These are phyloP conservation scores for Hamamelis virginiana DNA, from an alignment of 164 flowering plant species.

Conservation along the genomic window DNA sequence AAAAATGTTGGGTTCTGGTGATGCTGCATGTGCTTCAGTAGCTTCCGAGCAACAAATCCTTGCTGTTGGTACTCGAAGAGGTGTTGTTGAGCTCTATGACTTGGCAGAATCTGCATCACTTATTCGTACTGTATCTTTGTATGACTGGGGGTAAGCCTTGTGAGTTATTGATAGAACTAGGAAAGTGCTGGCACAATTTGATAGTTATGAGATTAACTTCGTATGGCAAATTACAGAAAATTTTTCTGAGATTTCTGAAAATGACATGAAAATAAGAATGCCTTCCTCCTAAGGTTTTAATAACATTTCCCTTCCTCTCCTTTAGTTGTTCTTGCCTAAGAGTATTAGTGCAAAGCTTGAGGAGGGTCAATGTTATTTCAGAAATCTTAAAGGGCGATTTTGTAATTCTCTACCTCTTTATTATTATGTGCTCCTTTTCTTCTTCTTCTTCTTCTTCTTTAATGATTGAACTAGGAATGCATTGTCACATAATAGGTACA, in stretches of 20 bases:
- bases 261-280: background rate
- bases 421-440: too few species aligned
- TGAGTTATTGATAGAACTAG: background rate
- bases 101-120: constrained; percentile 69
- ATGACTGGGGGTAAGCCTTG: constrained; percentile 95
- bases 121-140: constrained; percentile 76
- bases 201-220: background rate
- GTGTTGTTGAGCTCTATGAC: constrained; percentile 84
- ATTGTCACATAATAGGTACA: too few species aligned
- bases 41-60: constrained; percentile 89
- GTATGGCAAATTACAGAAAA: background rate
- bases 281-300: background rate
- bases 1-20: constrained; percentile 58
- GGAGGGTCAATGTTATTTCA: background rate
- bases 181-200: background rate
- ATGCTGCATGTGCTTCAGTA: constrained; percentile 76
- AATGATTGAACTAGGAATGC: too few species aligned
- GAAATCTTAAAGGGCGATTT: too few species aligned
- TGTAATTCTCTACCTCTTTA: too few species aligned
- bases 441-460: too few species aligned
- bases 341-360: background rate
- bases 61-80: constrained; percentile 88
- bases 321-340: background rate
- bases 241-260: background rate
- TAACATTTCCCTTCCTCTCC: background rate